These are phyloP conservation scores for Albophoma yamanashiensis DNA, from an alignment of 2,329 filamentous ascomycete species.

Conservation along the genomic window DNA sequence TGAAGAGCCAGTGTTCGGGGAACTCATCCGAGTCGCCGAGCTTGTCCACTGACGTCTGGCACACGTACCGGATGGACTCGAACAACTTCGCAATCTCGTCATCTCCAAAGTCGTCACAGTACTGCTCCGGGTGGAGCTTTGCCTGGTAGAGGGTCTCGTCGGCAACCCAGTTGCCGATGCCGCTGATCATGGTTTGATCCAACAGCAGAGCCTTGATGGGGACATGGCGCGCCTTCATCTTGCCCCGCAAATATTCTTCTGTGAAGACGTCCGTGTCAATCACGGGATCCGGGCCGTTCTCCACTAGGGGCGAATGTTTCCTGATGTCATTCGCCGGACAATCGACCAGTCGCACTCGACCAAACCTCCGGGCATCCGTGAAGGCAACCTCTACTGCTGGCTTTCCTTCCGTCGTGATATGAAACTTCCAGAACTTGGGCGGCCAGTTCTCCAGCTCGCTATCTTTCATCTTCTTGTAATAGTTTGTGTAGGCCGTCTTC, in stretches of 20 bases:
- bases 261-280: conserved; percentile 70
- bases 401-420: conserved; percentile 51
- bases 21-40: conserved; percentile 78
- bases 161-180: conserved; percentile 94
- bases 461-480: conserved; percentile 62
- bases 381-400: conserved; percentile 59
- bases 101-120: conserved; percentile 70
- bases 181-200: conserved; percentile 80
- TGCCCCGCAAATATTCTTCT: conserved; percentile 59
- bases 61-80: conserved; percentile 65
- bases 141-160: conserved; percentile 92
- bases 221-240: conserved; percentile 66
- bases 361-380: conserved; percentile 71
- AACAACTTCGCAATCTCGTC: conserved; percentile 63
- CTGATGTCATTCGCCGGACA: conserved; percentile 69
- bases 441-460: conserved; percentile 63
- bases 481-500: conserved; percentile 67
- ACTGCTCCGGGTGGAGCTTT: conserved; percentile 83
- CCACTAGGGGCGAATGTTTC: conserved; percentile 65
- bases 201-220: conserved; percentile 83
- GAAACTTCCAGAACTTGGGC: conserved; percentile 82
- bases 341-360: conserved; percentile 70
- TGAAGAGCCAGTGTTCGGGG: conserved; percentile 80
- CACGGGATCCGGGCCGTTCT: conserved; percentile 91
- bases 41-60: conserved; percentile 64